phyloP scores from a whole-genome alignment of 257 asterid genomes.

The Penstemon eatonii region DNA sequence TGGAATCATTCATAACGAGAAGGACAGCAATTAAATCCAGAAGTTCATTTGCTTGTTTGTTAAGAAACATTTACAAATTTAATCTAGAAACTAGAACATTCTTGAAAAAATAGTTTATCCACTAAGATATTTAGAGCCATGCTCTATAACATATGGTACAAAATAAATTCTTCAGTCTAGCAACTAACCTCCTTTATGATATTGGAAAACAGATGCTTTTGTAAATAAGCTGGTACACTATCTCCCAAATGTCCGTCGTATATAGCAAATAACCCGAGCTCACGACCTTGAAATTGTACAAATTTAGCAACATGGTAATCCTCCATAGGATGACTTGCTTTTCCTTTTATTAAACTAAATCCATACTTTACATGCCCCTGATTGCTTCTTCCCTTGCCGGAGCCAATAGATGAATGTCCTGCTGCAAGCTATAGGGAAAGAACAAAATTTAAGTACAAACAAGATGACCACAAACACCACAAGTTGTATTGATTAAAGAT shows the following conservation, averaged over 20 bases:
- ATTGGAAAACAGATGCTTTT: conserved; percentile 79
- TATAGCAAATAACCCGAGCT: conserved; percentile 85
- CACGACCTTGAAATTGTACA: conserved; percentile 54
- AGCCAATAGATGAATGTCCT: conserved; percentile 51
- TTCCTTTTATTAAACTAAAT: conserved; percentile 56
- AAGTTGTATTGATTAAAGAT: too few relatives aligned
- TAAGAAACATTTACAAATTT: too few relatives aligned
- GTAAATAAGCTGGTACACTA: conserved; percentile 85
- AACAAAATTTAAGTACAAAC: neutral
- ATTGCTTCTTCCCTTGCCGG: conserved; percentile 86
- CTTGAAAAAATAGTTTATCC: too few relatives aligned
- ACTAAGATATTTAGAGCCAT: too few relatives aligned
- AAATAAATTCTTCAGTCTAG: neutral
- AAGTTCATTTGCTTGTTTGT: too few relatives aligned
- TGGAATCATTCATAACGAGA: conserved; percentile 32
- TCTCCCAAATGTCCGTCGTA: conserved; percentile 92
- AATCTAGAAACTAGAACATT: too few relatives aligned
- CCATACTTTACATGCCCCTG: conserved; percentile 48
- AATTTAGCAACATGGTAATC: conserved; percentile 86
- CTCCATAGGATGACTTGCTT: conserved; percentile 82
- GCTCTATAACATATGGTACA: too few relatives aligned
- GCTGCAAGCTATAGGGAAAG: conserved; percentile 37
- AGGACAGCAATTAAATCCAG: too few relatives aligned
- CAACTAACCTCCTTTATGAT: conserved; percentile 81
- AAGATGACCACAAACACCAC: too few relatives aligned